Evolutionary conservation across 768 basidiomycete genomes (phyloP).

Genomic region (Tylopilus sp.): DNA sequence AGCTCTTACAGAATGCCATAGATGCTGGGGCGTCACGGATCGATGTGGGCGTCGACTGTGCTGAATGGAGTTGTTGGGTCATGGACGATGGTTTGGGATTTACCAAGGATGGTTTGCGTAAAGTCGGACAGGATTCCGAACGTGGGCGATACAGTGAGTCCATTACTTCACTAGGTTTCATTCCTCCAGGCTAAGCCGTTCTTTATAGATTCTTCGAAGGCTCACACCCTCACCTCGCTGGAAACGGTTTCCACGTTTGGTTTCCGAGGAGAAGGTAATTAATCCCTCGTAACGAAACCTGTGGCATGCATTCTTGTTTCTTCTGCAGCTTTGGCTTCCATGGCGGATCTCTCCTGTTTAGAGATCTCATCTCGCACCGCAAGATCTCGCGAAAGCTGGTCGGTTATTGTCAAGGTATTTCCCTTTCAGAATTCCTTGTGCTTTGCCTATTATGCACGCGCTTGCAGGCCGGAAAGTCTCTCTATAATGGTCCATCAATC

Average conservation of each 20-base stretch:
- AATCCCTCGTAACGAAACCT: background rate
- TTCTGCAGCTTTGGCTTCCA: constrained; percentile 72
- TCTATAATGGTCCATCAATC: constrained; percentile 72
- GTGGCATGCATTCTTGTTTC: constrained; percentile 8
- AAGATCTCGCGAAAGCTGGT: constrained; percentile 62
- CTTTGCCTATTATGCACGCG: background rate
- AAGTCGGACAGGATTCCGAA: constrained; percentile 50
- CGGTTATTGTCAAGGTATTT: constrained; percentile 73
- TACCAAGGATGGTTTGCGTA: constrained; percentile 50
- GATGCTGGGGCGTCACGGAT: constrained; percentile 74
- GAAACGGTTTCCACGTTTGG: constrained; percentile 69
- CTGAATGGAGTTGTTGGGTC: constrained; percentile 82
- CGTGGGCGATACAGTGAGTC: constrained; percentile 66
- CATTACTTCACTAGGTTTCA: background rate
- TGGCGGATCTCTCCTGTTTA: constrained; percentile 72
- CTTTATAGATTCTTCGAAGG: constrained; percentile 68
- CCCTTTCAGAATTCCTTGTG: background rate
- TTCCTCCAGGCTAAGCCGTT: background rate
- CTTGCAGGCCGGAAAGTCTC: constrained; percentile 54
- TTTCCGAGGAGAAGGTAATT: constrained; percentile 87
- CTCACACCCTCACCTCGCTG: constrained; percentile 48
- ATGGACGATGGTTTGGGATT: constrained; percentile 85
- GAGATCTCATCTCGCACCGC: constrained; percentile 80
- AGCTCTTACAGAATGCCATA: constrained; percentile 86
- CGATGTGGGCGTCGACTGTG: constrained; percentile 68